Evolutionary conservation across 805 yeast species (phyloP).

Genomic region (Ogataea pignaliae): DNA sequence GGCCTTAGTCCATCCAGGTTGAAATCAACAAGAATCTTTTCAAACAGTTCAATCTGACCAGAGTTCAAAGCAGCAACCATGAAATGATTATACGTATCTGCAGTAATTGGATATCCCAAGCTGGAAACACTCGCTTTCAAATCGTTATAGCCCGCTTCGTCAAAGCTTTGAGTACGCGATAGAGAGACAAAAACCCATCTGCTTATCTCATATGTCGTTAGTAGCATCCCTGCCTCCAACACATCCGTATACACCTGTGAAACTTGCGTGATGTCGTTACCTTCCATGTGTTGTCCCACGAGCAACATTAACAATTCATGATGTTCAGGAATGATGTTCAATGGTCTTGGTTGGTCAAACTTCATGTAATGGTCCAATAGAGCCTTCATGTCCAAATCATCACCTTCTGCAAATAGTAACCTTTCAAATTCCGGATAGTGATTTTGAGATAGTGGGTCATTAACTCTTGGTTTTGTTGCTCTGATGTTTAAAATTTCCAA

Average conservation of each 20-base stretch:
- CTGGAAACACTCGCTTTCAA: constrained; percentile 5
- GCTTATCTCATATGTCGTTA: constrained; percentile 17
- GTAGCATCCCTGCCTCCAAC: constrained; percentile 12
- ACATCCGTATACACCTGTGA: constrained; percentile 17
- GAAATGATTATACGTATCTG: constrained; percentile 14
- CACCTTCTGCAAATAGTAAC: not conserved
- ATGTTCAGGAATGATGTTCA: constrained; percentile 14
- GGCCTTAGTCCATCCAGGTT: constrained; percentile 11
- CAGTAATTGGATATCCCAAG: constrained; percentile 12
- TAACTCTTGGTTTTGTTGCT: constrained; percentile 3
- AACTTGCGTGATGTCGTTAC: constrained; percentile 8
- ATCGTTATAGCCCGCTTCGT: constrained; percentile 8
- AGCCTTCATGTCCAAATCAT: not conserved
- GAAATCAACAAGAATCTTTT: constrained; percentile 13
- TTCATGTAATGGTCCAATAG: constrained; percentile 12
- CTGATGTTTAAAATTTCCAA: constrained; percentile 11
- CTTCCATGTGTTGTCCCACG: constrained; percentile 8
- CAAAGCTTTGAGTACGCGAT: constrained; percentile 6
- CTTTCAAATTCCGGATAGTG: constrained; percentile 8
- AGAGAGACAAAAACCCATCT: constrained; percentile 13
- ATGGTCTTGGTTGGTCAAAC: constrained; percentile 18
- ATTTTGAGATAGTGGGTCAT: constrained; percentile 8
- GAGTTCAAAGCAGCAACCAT: constrained; percentile 14
- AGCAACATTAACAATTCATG: constrained; percentile 16
- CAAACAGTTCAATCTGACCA: constrained; percentile 12